Evolutionary conservation across 352 stramenopile genomes (phyloP), one percentile per base, ranked within the genome.

Genomic region (Albugo candida): DNA sequence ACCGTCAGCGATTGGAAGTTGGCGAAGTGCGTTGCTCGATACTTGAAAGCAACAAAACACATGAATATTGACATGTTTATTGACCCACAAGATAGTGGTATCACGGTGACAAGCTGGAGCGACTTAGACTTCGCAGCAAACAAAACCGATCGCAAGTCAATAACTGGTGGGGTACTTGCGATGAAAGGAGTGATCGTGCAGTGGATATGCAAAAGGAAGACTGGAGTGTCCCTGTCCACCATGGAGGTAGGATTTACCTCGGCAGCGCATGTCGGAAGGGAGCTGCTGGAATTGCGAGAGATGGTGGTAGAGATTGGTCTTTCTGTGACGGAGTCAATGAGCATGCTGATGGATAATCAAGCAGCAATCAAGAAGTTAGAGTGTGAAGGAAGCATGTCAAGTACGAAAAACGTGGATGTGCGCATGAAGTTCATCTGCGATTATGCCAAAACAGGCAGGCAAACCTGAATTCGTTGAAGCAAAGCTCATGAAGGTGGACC

Each of bases 71-170:
- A 2, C 61, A 66, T 35, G 37, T 41, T 13, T 54, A n/a, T n/a
- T n/a, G n/a, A n/a, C n/a, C n/a, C n/a, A n/a, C n/a, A n/a, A n/a
- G n/a, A n/a, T n/a, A n/a, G n/a, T n/a, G n/a, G n/a, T n/a, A n/a
- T 49, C 0, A 48, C 36, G 0, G 34, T 41, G 1, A 11, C 12
- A 1, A 48, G 64, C 36, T 60, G 41, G 44, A 36, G 38, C 4
- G n/a, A 56, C 3, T 49, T 49, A 3, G n/a, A n/a, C n/a, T n/a
- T n/a, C n/a, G n/a, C n/a, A n/a, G n/a, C n/a, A n/a, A n/a, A n/a
- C n/a, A n/a, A 59, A 62, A 45, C 48, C 47, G 13, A 60, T 67
- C 13, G 13, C 19, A 0, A 35, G 53, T 1, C 65, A 65, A 14
- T 13, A 63, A 17, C 55, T 53, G n/a, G n/a, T n/a, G n/a, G n/a